Evolutionary conservation across 2,329 filamentous ascomycete species (phyloP).

Genomic region (Ceratocystis cacaofunesta): DNA sequence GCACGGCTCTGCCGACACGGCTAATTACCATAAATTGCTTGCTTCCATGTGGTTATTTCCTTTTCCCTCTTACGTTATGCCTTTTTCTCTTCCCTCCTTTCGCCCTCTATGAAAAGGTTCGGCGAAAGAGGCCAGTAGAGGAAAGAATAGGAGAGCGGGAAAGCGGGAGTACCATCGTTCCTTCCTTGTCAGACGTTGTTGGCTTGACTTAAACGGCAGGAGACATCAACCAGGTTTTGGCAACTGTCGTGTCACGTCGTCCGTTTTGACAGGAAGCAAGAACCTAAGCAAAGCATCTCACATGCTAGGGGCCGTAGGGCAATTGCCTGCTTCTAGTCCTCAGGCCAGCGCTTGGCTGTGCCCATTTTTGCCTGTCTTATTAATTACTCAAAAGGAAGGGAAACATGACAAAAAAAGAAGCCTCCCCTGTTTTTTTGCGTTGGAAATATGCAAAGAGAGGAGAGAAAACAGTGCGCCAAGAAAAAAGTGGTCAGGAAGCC

Average conservation of each 20-base stretch:
- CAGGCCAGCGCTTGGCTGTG: not conserved
- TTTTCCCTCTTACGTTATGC: not conserved
- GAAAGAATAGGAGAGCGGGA: not conserved
- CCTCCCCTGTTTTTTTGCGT: not conserved
- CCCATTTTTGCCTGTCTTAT: not conserved
- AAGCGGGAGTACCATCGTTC: not conserved
- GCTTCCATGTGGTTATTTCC: not conserved
- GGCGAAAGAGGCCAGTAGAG: too few species aligned
- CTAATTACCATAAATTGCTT: not conserved
- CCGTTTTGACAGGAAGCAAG: not conserved
- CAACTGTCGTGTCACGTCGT: not conserved
- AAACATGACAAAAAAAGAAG: not conserved
- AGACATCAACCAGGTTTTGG: not conserved
- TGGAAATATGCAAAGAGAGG: not conserved
- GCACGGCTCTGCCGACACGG: not conserved
- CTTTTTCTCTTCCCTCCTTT: not conserved
- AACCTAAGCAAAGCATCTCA: not conserved
- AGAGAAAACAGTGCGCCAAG: conserved; percentile 3
- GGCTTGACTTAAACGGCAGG: not conserved
- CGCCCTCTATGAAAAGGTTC: too few species aligned
- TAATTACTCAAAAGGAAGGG: not conserved
- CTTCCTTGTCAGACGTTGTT: not conserved
- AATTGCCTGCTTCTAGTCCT: not conserved
- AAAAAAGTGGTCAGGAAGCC: not conserved
- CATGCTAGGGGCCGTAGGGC: not conserved